phyloP scores from a whole-genome alignment of 192 early-diverging fungal genomes.

The Coemansia biformis region DNA sequence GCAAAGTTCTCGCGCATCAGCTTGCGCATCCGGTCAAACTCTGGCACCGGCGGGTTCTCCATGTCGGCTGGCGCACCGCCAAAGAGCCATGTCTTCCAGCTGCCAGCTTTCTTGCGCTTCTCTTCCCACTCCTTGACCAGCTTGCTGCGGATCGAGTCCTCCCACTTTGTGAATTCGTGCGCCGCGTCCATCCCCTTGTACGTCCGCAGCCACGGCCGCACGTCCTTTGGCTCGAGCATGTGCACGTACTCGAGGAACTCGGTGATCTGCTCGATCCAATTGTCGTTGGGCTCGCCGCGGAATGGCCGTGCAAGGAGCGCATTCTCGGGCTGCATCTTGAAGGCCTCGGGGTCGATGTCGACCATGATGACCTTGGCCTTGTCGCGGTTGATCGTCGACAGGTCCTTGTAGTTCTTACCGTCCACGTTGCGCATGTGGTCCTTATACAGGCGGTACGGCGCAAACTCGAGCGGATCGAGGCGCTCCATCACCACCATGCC shows the following conservation, averaged over 20 bases:
- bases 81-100: conserved; percentile 53
- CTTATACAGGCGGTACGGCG: conserved; percentile 83
- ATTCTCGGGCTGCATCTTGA: conserved; percentile 89
- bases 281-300: conserved; percentile 75
- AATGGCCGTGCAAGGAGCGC: conserved; percentile 78
- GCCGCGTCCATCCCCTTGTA: conserved; percentile 68
- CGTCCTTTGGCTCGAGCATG: conserved; percentile 69
- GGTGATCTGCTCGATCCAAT: conserved; percentile 75
- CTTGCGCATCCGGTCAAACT: conserved; percentile 61
- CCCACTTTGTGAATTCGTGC: conserved; percentile 62
- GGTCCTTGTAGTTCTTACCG: conserved; percentile 80
- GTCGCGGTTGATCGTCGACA: conserved; percentile 91
- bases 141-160: conserved; percentile 60
- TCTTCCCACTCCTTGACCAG: conserved; percentile 65
- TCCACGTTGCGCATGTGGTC: conserved; percentile 86
- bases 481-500: conserved; percentile 81
- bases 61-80: conserved; percentile 38
- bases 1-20: conserved; percentile 57
- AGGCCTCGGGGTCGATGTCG: conserved; percentile 82
- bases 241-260: conserved; percentile 80
- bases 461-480: conserved; percentile 84
- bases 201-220: conserved; percentile 63
- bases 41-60: conserved; percentile 61
- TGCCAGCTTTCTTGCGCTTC: conserved; percentile 55
- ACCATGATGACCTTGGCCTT: conserved; percentile 87